Evolutionary conservation across 176 grass and related monocot species (phyloP), one percentile per base, ranked within the genome.

Genomic region (Themeda triandra): DNA sequence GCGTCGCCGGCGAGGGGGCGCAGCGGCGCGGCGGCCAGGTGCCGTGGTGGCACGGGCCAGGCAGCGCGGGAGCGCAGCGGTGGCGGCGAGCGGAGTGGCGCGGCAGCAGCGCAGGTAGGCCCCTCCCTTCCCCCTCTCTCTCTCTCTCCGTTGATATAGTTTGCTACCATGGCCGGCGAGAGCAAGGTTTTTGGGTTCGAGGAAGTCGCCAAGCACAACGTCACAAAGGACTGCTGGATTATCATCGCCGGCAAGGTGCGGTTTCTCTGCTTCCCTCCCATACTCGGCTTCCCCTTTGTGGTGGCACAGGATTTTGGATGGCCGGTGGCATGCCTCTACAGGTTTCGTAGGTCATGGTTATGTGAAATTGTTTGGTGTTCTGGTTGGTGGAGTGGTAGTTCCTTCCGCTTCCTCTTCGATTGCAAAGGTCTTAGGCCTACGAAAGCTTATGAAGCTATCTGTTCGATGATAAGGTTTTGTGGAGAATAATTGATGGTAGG

Each of bases 201-300:
- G 40, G 92, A 97, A 87, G 92, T 97, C 12, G 77, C 87, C 68
- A 90, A 86, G 84, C 94, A 97, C 87, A 94, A 84, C 89, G 76
- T 88, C 64, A 13, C 85, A 65, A 94, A 97, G 83, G 94, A 97
- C 85, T 97, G 92, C 87, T 97, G 92, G 94, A 56, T 97, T 71
- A 76, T 97, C 79, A 90, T 94, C 88, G 82, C 76, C 15, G 86
- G 91, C 82, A 96, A 96, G 93, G 93, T 96, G 21, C 25, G n/a
- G 36, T 21, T 76, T 86, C 69, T 69, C 62, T 84, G 21, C 14
- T 35, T 11, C 46, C 21, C 7, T 31, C 42, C 42, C 56, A 15
- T 30, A 6, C 28, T 59, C 23, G 23, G 56, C 27, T 44, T n/a
- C n/a, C 23, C 56, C 2, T 45, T 23, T 73, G 10, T 42, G 33